Evolutionary conservation across 2,329 filamentous ascomycete genomes (phyloP).

Genomic region (Ascosphaera pollenicola): DNA sequence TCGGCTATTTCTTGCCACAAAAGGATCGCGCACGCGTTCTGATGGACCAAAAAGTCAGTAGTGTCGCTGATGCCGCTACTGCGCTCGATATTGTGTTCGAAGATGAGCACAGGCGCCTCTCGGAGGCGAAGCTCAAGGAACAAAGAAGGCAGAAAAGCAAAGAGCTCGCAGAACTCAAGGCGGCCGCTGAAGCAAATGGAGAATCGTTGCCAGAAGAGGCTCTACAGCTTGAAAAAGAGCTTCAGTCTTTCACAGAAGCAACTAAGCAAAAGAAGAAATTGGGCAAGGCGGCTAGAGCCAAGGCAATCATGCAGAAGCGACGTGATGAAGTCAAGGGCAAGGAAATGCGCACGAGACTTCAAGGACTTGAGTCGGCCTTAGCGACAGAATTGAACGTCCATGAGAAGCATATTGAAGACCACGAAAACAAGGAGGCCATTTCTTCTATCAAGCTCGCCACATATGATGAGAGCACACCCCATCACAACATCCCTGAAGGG

Average conservation of each 20-base stretch:
- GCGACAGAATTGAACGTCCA: neutral
- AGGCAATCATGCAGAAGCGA: neutral
- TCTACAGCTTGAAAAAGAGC: neutral
- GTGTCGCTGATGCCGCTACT: slow-evolving; percentile 36
- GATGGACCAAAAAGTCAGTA: slow-evolving; percentile 44
- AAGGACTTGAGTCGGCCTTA: neutral
- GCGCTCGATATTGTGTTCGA: slow-evolving; percentile 28
- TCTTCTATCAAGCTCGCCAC: neutral
- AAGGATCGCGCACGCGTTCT: slow-evolving; percentile 28
- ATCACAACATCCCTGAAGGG: slow-evolving; percentile 10
- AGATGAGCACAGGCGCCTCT: slow-evolving; percentile 10
- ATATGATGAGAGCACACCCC: slow-evolving; percentile 3
- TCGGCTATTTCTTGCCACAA: slow-evolving; percentile 24
- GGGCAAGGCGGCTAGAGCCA: neutral
- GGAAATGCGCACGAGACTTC: neutral
- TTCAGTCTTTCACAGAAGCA: neutral
- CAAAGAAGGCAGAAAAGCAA: slow-evolving; percentile 1
- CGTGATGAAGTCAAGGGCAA: neutral
- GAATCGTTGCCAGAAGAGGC: neutral
- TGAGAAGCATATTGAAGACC: neutral
- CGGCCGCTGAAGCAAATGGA: neutral
- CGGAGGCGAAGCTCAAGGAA: slow-evolving; percentile 13
- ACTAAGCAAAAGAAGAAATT: neutral
- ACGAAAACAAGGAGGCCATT: neutral
- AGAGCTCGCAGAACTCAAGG: neutral